A percentile compares a stretch with the other conserved stretches of the same genome.
These are phyloP conservation scores for Boeremia exigua DNA, from an alignment of 2,329 filamentous ascomycete genomes.

Conservation along the genomic window DNA sequence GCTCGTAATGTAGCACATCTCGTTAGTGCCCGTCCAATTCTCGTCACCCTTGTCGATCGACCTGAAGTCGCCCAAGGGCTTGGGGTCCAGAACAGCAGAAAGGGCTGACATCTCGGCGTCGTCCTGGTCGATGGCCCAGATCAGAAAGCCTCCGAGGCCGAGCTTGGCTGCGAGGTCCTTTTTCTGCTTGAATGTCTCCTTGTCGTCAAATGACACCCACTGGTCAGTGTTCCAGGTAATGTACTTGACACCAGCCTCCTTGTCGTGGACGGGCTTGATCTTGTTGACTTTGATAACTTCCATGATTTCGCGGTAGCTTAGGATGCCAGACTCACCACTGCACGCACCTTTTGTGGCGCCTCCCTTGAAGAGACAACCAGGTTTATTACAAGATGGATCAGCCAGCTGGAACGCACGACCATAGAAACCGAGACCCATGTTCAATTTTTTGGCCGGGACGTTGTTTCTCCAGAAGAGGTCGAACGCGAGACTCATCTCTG, in stretches of 20 bases:
- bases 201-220: slow-evolving; percentile 38
- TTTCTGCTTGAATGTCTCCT: slow-evolving; percentile 53
- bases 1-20: not conserved
- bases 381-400: slow-evolving; percentile 15
- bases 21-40: not conserved
- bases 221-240: slow-evolving; percentile 32
- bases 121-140: slow-evolving; percentile 11
- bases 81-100: not conserved
- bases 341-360: slow-evolving; percentile 3
- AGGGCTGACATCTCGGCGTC: not conserved
- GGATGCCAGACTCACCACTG: slow-evolving; percentile 3
- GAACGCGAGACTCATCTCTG: slow-evolving; percentile 56
- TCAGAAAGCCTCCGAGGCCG: not conserved
- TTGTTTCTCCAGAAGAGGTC: slow-evolving; percentile 20
- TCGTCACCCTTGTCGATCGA: not conserved
- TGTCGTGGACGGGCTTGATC: not conserved
- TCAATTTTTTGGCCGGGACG: slow-evolving; percentile 44
- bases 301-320: slow-evolving; percentile 8
- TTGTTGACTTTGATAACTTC: slow-evolving; percentile 3
- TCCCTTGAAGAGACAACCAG: slow-evolving; percentile 13
- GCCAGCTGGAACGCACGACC: slow-evolving; percentile 40
- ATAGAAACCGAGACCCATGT: slow-evolving; percentile 55
- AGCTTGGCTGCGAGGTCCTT: slow-evolving; percentile 46
- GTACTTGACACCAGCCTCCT: slow-evolving; percentile 26
- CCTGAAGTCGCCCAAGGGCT: not conserved